These are phyloP conservation scores for Agrostemma githago DNA, from an alignment of 148 eudicot species.

Conservation along the genomic window DNA sequence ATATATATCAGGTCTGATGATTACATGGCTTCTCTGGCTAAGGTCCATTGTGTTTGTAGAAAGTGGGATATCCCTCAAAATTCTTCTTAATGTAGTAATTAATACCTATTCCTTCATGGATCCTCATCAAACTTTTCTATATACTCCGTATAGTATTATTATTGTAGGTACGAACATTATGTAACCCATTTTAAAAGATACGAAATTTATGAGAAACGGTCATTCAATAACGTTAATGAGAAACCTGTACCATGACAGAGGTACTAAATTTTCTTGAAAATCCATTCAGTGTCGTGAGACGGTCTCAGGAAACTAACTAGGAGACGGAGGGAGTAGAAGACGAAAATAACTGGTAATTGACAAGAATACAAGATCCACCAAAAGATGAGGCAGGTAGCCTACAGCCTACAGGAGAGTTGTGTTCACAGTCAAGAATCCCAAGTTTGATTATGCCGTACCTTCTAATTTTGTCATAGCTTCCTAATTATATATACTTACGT, in stretches of 20 bases:
- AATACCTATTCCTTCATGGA: background rate
- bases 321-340: no score
- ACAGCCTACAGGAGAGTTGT: background rate
- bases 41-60: conserved; percentile 73
- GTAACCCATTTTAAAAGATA: background rate
- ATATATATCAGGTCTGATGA: conserved; percentile 71
- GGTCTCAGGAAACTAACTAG: no score
- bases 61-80: conserved; percentile 45
- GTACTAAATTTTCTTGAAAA: no score
- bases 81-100: conserved; percentile 8
- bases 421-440: background rate
- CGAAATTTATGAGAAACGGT: no score
- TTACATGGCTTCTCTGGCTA: conserved; percentile 86
- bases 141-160: no score
- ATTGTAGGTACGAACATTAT: background rate
- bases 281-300: no score
- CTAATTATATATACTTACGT: no score
- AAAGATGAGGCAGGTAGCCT: conserved; percentile 1
- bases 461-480: no score
- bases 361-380: background rate
- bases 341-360: background rate
- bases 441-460: background rate
- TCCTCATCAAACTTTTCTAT: background rate
- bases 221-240: no score
- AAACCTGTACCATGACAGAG: no score